Evolutionary conservation across 148 eudicot species (phyloP), one percentile per base, ranked within the genome.

Genomic region (Bassia scoparia): DNA sequence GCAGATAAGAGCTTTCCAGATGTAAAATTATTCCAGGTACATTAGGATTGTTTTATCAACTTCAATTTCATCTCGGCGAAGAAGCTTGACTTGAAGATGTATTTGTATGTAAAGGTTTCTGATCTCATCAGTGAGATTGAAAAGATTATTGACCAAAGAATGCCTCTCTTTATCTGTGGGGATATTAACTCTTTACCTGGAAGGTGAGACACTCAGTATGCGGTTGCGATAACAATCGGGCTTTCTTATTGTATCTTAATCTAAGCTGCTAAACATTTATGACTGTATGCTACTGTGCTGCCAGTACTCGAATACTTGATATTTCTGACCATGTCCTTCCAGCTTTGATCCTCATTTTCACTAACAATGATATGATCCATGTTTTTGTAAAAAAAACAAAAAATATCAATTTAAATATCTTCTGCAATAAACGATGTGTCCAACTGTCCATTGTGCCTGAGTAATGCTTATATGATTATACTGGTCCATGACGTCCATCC

Each of bases 161-260:
- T 85, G 73, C 98, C 98, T 18, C 85, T 93, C 86, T 77, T 89
- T 70, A 88, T 93, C 3, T 93, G 98, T 77, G 98, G 98, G 68
- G 97, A 95, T 88, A 85, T 95, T 56, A 92, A 89, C 72, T 89
- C 96, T 46, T 67, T 72, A 69, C 98, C 97, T 66, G 92, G 87
- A 83, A 95, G 98, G 98, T 94, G n/a, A 60, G 83, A n/a, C 44
- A 37, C 62, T 64, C 30, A 41, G 31, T 33, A 26, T 27, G 61
- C 49, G 49, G 31, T 67, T 15, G 33, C n/a, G n/a, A n/a, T n/a
- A n/a, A n/a, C n/a, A n/a, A n/a, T n/a, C 33, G 53, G 78, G 46
- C 69, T 13, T 30, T 67, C 13, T 74, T 29, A 64, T 67, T 38
- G 74, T 60, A 37, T 69, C 53, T n/a, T 76, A 67, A 53, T 62